phyloP scores from a whole-genome alignment of 2,329 filamentous ascomycete species.

The Talaromyces islandicus region DNA sequence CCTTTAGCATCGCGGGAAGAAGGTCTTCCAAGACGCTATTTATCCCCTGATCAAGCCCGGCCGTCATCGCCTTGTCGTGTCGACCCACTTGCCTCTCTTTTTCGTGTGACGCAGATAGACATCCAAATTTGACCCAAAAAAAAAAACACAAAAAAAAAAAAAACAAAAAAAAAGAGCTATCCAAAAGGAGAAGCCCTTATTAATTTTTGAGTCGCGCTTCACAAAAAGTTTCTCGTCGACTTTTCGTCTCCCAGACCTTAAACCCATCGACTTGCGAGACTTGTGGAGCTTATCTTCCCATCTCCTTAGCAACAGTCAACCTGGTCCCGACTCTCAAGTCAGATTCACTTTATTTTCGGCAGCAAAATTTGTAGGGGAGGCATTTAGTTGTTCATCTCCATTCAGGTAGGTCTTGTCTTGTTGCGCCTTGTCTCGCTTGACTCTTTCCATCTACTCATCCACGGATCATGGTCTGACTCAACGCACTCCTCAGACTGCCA shows the following conservation, averaged over 20 bases:
- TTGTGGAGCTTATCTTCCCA: background rate
- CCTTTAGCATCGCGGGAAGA: slow-evolving; percentile 16
- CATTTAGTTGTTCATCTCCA: slow-evolving; percentile 98
- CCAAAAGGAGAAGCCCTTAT: background rate
- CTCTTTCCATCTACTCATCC: background rate
- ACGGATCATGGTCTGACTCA: slow-evolving; percentile 1
- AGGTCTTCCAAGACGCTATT: slow-evolving; percentile 9
- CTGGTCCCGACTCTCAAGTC: slow-evolving; percentile 10
- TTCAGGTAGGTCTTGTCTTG: background rate
- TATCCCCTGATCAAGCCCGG: background rate
- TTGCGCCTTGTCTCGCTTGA: background rate
- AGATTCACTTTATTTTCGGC: slow-evolving; percentile 9
- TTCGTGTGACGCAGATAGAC: slow-evolving; percentile 20
- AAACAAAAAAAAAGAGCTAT: slow-evolving; percentile 13
- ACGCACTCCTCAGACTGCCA: slow-evolving; percentile 19
- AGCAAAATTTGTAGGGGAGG: slow-evolving; percentile 62
- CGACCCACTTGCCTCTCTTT: slow-evolving; percentile 16
- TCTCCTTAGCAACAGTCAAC: background rate
- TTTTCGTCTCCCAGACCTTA: slow-evolving; percentile 5
- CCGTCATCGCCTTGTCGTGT: slow-evolving; percentile 2
- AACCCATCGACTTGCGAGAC: slow-evolving; percentile 1
- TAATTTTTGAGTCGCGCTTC: background rate
- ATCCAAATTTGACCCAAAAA: slow-evolving; percentile 14
- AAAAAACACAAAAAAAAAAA: slow-evolving; percentile 8
- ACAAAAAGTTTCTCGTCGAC: background rate